A percentile compares a stretch with the other conserved stretches of the same genome.
Conservation (phyloP, 805 yeast species). For the Debaryomyces tyrocola region DNA sequence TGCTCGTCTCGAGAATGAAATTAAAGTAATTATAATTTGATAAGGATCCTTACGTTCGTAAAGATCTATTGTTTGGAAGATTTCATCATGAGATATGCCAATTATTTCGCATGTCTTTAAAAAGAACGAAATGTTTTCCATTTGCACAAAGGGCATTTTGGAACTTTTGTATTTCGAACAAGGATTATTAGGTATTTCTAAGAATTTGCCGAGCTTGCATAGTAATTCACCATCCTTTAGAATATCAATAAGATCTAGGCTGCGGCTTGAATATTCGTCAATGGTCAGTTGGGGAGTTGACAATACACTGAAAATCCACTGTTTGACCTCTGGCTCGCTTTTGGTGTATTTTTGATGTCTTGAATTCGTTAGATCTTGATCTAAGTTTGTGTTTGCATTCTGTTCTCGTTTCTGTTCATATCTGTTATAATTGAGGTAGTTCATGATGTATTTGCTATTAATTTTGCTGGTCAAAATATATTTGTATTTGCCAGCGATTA, state of each 20-base stretch:
- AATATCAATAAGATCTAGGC: slow-evolving; percentile 49
- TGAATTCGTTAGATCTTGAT: slow-evolving; percentile 55
- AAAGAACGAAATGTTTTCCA: slow-evolving; percentile 83
- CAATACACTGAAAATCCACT: slow-evolving; percentile 54
- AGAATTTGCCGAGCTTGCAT: slow-evolving; percentile 32
- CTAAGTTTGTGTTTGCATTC: slow-evolving; percentile 50
- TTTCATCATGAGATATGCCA: slow-evolving; percentile 79
- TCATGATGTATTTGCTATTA: background rate
- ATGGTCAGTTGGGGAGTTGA: slow-evolving; percentile 10
- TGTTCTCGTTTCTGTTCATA: slow-evolving; percentile 8
- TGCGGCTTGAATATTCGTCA: slow-evolving; percentile 16
- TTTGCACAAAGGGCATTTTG: slow-evolving; percentile 70
- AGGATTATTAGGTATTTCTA: slow-evolving; percentile 27
- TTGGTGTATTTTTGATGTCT: slow-evolving; percentile 53
- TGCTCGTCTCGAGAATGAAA: slow-evolving; percentile 71
- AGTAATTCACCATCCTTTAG: slow-evolving; percentile 59
- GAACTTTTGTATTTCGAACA: slow-evolving; percentile 55
- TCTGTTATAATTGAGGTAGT: background rate
- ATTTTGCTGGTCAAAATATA: too few relatives aligned
- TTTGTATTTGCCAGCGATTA: too few relatives aligned
- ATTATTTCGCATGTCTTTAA: slow-evolving; percentile 57
- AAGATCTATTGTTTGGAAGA: slow-evolving; percentile 76
- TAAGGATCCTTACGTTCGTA: slow-evolving; percentile 76
- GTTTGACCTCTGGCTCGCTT: slow-evolving; percentile 40
- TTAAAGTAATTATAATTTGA: slow-evolving; percentile 70